Percentiles rank a stretch among this genome's conserved stretches.
phyloP scores from a whole-genome alignment of 1,284 basidiomycete genomes.

The Leccinum griseonigrum region DNA sequence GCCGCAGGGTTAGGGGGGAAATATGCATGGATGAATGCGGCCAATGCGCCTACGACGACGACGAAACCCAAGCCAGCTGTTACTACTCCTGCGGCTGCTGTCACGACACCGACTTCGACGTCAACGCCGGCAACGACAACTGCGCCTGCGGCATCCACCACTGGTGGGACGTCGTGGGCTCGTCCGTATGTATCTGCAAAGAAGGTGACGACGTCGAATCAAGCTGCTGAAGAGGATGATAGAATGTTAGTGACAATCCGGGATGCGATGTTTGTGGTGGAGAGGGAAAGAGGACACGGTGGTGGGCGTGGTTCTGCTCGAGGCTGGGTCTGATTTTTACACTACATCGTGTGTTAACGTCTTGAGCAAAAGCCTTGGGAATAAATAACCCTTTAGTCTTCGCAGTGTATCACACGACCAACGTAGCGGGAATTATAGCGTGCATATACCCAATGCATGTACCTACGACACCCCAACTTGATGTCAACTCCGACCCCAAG shows the following conservation, averaged over 20 bases:
- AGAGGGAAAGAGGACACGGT: slow-evolving; percentile 75
- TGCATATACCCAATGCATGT: slow-evolving; percentile 6
- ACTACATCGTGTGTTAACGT: background rate
- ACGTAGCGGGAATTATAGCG: background rate
- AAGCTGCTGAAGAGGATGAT: slow-evolving; percentile 49
- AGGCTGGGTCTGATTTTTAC: too few relatives aligned
- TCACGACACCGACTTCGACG: slow-evolving; percentile 30
- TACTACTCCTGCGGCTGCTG: slow-evolving; percentile 23
- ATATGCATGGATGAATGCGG: slow-evolving; percentile 83
- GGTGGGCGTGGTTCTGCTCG: slow-evolving; percentile 42
- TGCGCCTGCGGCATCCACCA: slow-evolving; percentile 22
- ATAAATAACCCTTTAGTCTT: slow-evolving; percentile 13
- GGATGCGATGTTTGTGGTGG: slow-evolving; percentile 78
- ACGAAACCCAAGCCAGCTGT: slow-evolving; percentile 45
- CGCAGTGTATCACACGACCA: too few relatives aligned
- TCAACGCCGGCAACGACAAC: slow-evolving; percentile 37
- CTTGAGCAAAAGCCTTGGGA: slow-evolving; percentile 24
- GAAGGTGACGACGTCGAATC: slow-evolving; percentile 23
- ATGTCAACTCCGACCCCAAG: slow-evolving; percentile 21
- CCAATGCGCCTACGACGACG: slow-evolving; percentile 43
- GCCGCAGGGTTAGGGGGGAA: slow-evolving; percentile 78
- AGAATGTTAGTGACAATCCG: slow-evolving; percentile 61
- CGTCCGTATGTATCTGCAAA: slow-evolving; percentile 59
- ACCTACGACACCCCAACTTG: slow-evolving; percentile 6
- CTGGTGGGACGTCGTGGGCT: slow-evolving; percentile 49